A percentile compares a stretch with the other conserved stretches of the same genome.
Conservation (phyloP, 2,329 filamentous ascomycete genomes). For the Dactylellina parvicollis region DNA sequence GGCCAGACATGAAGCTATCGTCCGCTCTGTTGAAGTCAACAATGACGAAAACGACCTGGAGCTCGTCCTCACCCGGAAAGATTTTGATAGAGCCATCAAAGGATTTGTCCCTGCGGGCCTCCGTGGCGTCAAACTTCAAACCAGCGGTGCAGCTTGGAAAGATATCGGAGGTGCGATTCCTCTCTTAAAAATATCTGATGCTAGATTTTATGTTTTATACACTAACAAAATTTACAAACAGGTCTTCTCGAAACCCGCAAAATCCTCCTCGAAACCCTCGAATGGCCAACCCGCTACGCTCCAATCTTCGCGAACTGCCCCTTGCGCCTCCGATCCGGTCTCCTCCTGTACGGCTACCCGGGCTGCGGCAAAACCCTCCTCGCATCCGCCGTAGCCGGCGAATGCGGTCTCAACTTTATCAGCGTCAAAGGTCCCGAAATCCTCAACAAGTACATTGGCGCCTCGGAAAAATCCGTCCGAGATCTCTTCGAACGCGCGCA, state of each 20-base stretch:
- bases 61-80: conserved; percentile 74
- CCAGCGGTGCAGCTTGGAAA: conserved; percentile 89
- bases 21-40: conserved; percentile 73
- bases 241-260: conserved; percentile 83
- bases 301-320: conserved; percentile 97
- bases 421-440: conserved; percentile 98
- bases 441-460: conserved; percentile 98
- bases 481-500: conserved; percentile 93
- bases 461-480: conserved; percentile 93
- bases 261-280: conserved; percentile 90
- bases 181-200: not conserved
- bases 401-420: conserved; percentile 98
- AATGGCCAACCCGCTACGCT: conserved; percentile 97
- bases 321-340: conserved; percentile 88
- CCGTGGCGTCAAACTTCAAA: conserved; percentile 91
- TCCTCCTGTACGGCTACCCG: conserved; percentile 92
- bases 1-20: conserved; percentile 90
- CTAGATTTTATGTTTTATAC: not conserved
- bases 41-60: conserved; percentile 65
- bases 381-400: conserved; percentile 94
- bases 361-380: conserved; percentile 97
- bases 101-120: conserved; percentile 96
- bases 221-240: conserved; percentile 15
- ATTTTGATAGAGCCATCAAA: conserved; percentile 85
- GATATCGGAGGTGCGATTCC: conserved; percentile 75